Conservation (phyloP, 495 filamentous ascomycete species). For the Wilcoxina mikolae region DNA sequence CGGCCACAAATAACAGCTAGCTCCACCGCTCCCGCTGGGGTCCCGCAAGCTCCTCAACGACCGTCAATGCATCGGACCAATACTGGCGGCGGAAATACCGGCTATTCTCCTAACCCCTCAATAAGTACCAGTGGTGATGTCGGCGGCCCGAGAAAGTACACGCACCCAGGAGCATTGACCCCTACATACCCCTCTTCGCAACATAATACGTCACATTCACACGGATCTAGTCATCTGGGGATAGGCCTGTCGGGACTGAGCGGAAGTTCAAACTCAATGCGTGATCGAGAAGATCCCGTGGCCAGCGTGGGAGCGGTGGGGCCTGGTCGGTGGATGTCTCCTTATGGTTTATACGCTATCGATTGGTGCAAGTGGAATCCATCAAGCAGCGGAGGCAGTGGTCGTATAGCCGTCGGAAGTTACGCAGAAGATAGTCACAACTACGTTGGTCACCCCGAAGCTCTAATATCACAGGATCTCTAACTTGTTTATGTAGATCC, state of each 20-base stretch:
- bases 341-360: conserved; percentile 88
- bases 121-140: not conserved
- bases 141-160: conserved; percentile 16
- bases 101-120: conserved; percentile 19
- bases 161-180: conserved; percentile 23
- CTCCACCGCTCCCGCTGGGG: conserved; percentile 9
- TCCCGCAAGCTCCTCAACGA: conserved; percentile 13
- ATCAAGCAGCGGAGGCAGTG: conserved; percentile 55
- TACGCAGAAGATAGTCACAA: conserved; percentile 97
- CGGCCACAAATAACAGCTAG: conserved; percentile 11
- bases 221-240: conserved; percentile 10
- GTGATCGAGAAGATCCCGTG: conserved; percentile 20
- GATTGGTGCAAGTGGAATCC: conserved; percentile 99
- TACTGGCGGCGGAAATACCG: conserved; percentile 9
- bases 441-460: conserved; percentile 49
- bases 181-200: conserved; percentile 22
- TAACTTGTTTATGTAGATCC: conserved; percentile 47
- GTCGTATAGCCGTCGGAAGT: conserved; percentile 88
- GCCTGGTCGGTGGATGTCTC: conserved; percentile 82
- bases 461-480: not conserved
- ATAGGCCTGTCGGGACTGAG: conserved; percentile 21
- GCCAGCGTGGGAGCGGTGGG: conserved; percentile 20
- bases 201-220: conserved; percentile 19
- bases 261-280: conserved; percentile 7
- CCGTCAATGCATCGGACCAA: conserved; percentile 17